Evolutionary conservation across 2,329 filamentous ascomycete genomes (phyloP), one percentile per base, ranked within the genome.

Genomic region (Aspergillus pseudonomiae): DNA sequence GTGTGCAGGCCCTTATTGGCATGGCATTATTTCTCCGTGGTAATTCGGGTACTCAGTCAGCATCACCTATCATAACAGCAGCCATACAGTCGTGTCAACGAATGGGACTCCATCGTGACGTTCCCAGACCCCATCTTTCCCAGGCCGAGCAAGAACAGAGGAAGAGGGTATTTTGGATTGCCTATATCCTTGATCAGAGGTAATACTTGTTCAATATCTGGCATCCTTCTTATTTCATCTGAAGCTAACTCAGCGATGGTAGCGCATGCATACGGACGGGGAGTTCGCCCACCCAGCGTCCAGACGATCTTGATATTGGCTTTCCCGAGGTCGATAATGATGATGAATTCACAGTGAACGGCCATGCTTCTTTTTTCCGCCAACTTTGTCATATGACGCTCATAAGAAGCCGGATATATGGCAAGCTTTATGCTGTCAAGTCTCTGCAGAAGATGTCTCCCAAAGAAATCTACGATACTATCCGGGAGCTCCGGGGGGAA

Each of bases 21-120:
- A 96, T 98, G 90, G 89, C 92, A 0, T 82, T 97, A 24, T 98
- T 97, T 79, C 86, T 98, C 80, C 91, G 96, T 74, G 94, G 94
- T 60, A 97, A 94, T 3, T 93, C 94, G 0, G 97, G 97, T 70
- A 93, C 93, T 0, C 94, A 97, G 72, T 93, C 94, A 4, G 91
- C 92, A 2, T 94, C 95, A 73, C 89, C 96, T 65, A 86, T 97
- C 52, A 89, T 97, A 21, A 92, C 94, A 1, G 91, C 93, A 26
- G 94, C 94, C 4, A 93, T 97, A 70, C 86, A 94, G 55, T 84
- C 96, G 21, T 90, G 93, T 0, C 94, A 97, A 75, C 95, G 90
- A 71, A 96, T 98, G 73, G 94, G 94, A 16, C 84, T 98, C 41
- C 94, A 98, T 79, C 96, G 96, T 78, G 88, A 91, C 60, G 92